Evolutionary conservation across 2,329 filamentous ascomycete species (phyloP), one percentile per base, ranked within the genome.

Genomic region (Diplodia intermedia): DNA sequence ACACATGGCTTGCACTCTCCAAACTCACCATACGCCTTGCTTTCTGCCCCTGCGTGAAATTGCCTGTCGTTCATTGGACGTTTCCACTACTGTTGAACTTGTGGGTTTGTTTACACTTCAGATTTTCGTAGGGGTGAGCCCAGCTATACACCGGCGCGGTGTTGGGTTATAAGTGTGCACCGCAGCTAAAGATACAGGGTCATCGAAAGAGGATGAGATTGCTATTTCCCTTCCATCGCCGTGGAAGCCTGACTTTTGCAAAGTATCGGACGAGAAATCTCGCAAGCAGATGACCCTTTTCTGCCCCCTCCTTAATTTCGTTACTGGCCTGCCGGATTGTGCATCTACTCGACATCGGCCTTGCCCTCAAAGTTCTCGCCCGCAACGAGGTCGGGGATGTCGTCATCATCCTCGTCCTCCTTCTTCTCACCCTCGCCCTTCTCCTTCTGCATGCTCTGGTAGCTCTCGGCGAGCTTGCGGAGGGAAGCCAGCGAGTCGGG

Each of bases 361-460:
- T 84, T 97, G 84, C 89, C 91, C 88, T 99, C 95, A 79, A 99
- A 99, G 88, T 92, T 97, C 88, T 97, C 93, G 78, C 95, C 95
- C 79, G 93, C 93, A 71, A 99, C 94, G 74, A 99, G 87, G 76
- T 98, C 94, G 76, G 95, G 95, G 81, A 99, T 99, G 82, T 98
- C 95, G 71, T 95, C 92, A 68, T 90, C 88, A 69, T 87, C 86
- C 67, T 85, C 85, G 68, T 82, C 82, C 29, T 90, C 88, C 76
- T 90, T 88, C 82, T 91, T 90, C 77, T 89, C 91, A 73, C 89
- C 90, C 79, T 91, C 88, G 69, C 86, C 92, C 82, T 92, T 91
- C 79, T 89, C 90, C 90, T 97, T 97, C 86, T 97, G 94, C 89
- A 98, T 89, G 86, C 89, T 95, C 90, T 99, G 95, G 89, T 99